Percentiles rank a stretch among this genome's conserved stretches.
Evolutionary conservation across 352 stramenopile species (phyloP).

Genomic region (Elongisporangium anandrum): DNA sequence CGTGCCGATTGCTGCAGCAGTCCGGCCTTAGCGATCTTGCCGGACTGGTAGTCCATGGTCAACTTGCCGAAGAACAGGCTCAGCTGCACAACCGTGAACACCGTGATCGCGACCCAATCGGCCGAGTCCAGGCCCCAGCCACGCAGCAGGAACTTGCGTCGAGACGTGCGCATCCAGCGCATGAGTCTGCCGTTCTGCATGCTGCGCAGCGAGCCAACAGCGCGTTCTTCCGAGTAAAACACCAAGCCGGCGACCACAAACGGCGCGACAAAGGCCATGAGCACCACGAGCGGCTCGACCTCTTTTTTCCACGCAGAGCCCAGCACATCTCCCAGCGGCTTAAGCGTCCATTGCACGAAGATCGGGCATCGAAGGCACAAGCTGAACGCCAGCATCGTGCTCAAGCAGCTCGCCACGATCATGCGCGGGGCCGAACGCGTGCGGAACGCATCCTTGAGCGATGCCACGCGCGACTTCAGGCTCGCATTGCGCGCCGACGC

Average conservation of each 20-base stretch:
- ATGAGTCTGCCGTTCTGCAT: neutral
- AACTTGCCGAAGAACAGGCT: constrained; percentile 64
- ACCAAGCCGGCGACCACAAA: constrained; percentile 28
- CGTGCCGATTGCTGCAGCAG: constrained; percentile 39
- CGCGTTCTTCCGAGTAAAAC: constrained; percentile 35
- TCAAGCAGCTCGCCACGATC: too few relatives aligned
- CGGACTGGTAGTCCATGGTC: constrained; percentile 53
- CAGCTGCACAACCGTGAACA: constrained; percentile 53
- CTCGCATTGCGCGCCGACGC: too few relatives aligned
- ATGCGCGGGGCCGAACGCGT: too few relatives aligned
- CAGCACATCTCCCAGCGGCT: too few relatives aligned
- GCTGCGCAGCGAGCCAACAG: constrained; percentile 8
- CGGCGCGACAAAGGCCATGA: constrained; percentile 26
- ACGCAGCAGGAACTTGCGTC: neutral
- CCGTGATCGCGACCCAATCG: constrained; percentile 32
- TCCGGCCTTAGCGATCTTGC: constrained; percentile 61
- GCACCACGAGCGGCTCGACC: constrained; percentile 41
- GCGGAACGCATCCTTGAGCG: too few relatives aligned
- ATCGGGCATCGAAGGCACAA: too few relatives aligned
- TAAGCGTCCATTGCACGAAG: too few relatives aligned
- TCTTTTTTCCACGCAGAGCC: constrained; percentile 18
- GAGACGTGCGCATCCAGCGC: neutral
- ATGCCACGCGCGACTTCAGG: too few relatives aligned
- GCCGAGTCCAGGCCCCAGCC: constrained; percentile 28
- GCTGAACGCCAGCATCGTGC: too few relatives aligned